A percentile compares a stretch with the other conserved stretches of the same genome.
Evolutionary conservation across 257 asterid genomes (phyloP).

Genomic region (Solanum corneliomulleri): DNA sequence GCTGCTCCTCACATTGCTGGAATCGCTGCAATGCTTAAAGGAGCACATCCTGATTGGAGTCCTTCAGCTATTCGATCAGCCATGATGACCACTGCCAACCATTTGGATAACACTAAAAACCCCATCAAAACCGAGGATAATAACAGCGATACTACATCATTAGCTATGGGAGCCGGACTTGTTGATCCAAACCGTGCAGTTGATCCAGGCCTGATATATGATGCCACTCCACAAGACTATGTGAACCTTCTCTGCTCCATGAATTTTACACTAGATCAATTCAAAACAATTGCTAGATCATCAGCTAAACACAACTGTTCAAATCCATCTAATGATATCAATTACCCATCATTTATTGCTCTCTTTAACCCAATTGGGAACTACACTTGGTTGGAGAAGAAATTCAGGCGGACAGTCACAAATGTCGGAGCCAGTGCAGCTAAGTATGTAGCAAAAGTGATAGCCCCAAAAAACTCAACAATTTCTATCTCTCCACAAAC

Average conservation of each 20-base stretch:
- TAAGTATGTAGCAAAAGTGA: neutral
- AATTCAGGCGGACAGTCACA: conserved; percentile 7
- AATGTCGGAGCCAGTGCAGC: conserved; percentile 8
- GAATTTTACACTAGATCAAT: conserved; percentile 2
- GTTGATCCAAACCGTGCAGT: conserved; percentile 10
- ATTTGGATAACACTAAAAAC: neutral
- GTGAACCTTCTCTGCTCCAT: conserved; percentile 9
- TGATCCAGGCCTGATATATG: conserved; percentile 15
- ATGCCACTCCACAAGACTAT: conserved; percentile 6
- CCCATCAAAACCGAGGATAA: neutral
- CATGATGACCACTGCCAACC: neutral
- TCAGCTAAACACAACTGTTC: neutral
- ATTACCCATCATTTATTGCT: conserved; percentile 9
- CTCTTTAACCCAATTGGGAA: neutral
- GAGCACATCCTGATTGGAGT: neutral
- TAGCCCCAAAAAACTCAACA: neutral
- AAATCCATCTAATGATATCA: conserved; percentile 2
- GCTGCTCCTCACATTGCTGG: neutral
- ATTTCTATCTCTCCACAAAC: neutral
- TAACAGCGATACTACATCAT: neutral
- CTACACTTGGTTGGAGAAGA: neutral
- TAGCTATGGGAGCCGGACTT: conserved; percentile 6
- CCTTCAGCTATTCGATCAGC: neutral
- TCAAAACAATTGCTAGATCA: neutral
- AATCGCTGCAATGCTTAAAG: neutral